Conservation (phyloP, 139 green algal species). For the Chlamydomonas asymmetrica region DNA sequence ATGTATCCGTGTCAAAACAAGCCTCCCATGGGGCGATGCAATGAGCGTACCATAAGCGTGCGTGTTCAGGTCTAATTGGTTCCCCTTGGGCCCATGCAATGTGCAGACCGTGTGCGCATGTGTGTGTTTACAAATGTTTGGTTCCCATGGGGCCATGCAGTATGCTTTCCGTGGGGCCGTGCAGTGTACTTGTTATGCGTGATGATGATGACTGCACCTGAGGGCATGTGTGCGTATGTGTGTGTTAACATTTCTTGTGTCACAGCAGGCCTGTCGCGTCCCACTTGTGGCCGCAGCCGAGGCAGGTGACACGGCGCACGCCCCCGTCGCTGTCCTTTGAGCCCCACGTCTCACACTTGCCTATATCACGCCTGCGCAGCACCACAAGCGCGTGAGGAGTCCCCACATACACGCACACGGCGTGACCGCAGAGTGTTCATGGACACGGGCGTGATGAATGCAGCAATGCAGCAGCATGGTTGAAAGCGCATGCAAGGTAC, state of each 20-base stretch:
- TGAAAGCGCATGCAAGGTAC: too few relatives aligned
- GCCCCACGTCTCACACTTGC: slow-evolving; percentile 41
- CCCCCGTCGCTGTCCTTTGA: slow-evolving; percentile 13
- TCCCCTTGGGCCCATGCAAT: too few relatives aligned
- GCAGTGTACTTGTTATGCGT: neutral
- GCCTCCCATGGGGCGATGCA: too few relatives aligned
- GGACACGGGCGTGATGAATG: neutral
- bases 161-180: neutral
- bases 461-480: too few relatives aligned
- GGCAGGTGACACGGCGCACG: slow-evolving; percentile 16
- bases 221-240: neutral
- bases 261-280: slow-evolving; percentile 22
- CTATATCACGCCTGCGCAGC: slow-evolving; percentile 21
- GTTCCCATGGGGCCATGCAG: neutral
- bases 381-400: neutral
- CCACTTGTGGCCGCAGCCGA: slow-evolving; percentile 20
- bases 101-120: too few relatives aligned
- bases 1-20: too few relatives aligned
- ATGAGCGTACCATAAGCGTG: too few relatives aligned
- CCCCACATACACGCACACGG: neutral
- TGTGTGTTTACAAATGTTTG: too few relatives aligned
- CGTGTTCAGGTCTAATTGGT: too few relatives aligned
- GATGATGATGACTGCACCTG: neutral
- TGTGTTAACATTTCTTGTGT: neutral
- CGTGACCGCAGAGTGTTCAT: neutral